A percentile compares a stretch with the other conserved stretches of the same genome.
Evolutionary conservation across 371 early-diverging fungal species (phyloP).

Genomic region (Mortierella sp.): DNA sequence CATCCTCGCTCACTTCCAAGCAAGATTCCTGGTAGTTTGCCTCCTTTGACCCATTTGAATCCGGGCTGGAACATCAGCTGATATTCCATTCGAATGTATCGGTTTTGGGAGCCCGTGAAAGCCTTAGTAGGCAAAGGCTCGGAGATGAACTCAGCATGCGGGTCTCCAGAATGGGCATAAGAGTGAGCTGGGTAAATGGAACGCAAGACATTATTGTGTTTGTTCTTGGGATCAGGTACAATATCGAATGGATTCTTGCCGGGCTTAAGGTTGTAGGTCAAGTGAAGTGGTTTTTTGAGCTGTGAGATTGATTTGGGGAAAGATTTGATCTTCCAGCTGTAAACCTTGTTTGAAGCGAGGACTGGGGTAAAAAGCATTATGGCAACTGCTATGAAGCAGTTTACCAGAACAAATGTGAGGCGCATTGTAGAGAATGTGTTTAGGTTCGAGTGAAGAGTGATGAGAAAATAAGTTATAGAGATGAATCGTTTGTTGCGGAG

Average conservation of each 20-base stretch:
- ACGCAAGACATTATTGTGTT: slow-evolving; percentile 13
- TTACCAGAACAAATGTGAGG: not conserved
- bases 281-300: slow-evolving; percentile 12
- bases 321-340: slow-evolving; percentile 15
- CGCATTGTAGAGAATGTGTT: not conserved
- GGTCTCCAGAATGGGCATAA: slow-evolving; percentile 20
- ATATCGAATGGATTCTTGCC: slow-evolving; percentile 24
- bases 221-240: slow-evolving; percentile 8
- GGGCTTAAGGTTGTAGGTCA: not conserved
- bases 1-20: slow-evolving; percentile 57
- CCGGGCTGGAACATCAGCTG: slow-evolving; percentile 42
- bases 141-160: slow-evolving; percentile 15
- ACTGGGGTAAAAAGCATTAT: not conserved
- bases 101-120: slow-evolving; percentile 11
- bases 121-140: slow-evolving; percentile 20
- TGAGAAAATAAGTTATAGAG: not conserved
- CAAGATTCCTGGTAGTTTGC: slow-evolving; percentile 67
- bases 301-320: slow-evolving; percentile 13
- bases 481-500: too few species aligned
- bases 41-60: slow-evolving; percentile 44
- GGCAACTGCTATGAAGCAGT: not conserved
- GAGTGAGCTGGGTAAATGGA: slow-evolving; percentile 25
- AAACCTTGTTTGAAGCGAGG: not conserved
- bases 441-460: not conserved
- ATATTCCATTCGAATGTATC: slow-evolving; percentile 34